These are phyloP conservation scores for Ceratocystis cubensis DNA, from an alignment of 2,329 filamentous ascomycete genomes.

Conservation along the genomic window DNA sequence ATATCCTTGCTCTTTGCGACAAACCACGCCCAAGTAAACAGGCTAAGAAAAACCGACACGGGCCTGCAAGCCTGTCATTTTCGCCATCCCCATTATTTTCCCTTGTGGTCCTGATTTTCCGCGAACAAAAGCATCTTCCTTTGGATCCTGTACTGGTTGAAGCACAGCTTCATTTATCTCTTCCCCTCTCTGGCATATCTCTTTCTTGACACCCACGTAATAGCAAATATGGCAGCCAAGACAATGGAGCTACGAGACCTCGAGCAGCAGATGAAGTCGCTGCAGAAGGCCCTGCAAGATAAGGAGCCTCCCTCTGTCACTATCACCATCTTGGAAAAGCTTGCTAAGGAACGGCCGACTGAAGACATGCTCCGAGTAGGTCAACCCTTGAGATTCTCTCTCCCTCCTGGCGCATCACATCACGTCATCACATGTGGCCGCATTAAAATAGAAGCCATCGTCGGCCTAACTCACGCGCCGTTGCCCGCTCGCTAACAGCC, in stretches of 20 bases:
- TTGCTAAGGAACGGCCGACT: conserved; percentile 73
- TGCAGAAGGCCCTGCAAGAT: conserved; percentile 64
- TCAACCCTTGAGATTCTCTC: conserved; percentile 21
- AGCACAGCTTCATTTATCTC: background rate
- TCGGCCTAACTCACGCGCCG: background rate
- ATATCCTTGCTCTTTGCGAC: conserved; percentile 9
- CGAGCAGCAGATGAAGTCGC: conserved; percentile 59
- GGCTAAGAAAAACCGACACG: too few species aligned
- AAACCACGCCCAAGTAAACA: conserved; percentile 2
- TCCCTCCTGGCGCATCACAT: background rate
- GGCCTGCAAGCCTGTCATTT: background rate
- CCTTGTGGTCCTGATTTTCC: background rate
- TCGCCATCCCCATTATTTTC: background rate
- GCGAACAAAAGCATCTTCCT: too few species aligned
- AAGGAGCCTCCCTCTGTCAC: conserved; percentile 64
- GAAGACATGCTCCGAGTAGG: conserved; percentile 77
- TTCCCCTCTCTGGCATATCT: background rate
- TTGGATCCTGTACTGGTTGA: too few species aligned
- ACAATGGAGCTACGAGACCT: conserved; percentile 74
- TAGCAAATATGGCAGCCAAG: conserved; percentile 18
- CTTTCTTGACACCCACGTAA: background rate
- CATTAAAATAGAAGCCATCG: background rate
- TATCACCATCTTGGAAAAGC: conserved; percentile 58
- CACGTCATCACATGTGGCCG: background rate
- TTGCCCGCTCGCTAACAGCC: background rate